phyloP scores from a whole-genome alignment of 2,329 filamentous ascomycete genomes.

The Aspergillus sp. region DNA sequence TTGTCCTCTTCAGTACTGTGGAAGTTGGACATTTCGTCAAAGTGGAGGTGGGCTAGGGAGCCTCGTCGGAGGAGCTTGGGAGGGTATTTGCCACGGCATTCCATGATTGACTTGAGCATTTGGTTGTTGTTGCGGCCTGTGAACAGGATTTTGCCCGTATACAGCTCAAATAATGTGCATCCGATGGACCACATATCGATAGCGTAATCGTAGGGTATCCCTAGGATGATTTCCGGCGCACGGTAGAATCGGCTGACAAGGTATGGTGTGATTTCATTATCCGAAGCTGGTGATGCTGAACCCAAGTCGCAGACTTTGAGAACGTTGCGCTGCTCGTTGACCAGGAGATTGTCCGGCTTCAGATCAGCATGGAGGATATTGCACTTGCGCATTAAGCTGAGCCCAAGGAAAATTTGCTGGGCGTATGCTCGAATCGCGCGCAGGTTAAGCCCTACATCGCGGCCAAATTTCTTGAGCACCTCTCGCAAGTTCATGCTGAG shows the following conservation, averaged over 20 bases:
- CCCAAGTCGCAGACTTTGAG: slow-evolving; percentile 96
- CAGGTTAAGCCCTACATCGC: slow-evolving; percentile 89
- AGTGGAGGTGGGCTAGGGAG: slow-evolving; percentile 72
- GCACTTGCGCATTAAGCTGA: slow-evolving; percentile 85
- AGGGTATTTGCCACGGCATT: slow-evolving; percentile 88
- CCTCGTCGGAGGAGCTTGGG: slow-evolving; percentile 85
- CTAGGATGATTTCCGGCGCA: slow-evolving; percentile 93
- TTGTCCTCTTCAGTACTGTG: slow-evolving; percentile 83
- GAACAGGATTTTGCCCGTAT: slow-evolving; percentile 96
- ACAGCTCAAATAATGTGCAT: slow-evolving; percentile 94
- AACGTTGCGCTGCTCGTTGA: slow-evolving; percentile 77
- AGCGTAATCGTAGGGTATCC: slow-evolving; percentile 91
- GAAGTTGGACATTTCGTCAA: slow-evolving; percentile 82
- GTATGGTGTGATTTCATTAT: slow-evolving; percentile 91
- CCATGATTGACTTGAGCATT: slow-evolving; percentile 96
- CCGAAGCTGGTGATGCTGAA: slow-evolving; percentile 87
- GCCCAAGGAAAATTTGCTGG: slow-evolving; percentile 87
- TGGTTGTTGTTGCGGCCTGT: slow-evolving; percentile 95
- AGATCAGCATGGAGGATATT: slow-evolving; percentile 94
- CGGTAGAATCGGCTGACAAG: slow-evolving; percentile 97
- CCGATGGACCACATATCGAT: slow-evolving; percentile 98
- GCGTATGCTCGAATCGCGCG: slow-evolving; percentile 85
- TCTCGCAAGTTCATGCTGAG: slow-evolving; percentile 89
- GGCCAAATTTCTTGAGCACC: slow-evolving; percentile 91
- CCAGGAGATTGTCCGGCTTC: slow-evolving; percentile 96